Evolutionary conservation across 371 early-diverging fungal genomes (phyloP).

Genomic region (Choanephora cucurbitarum): DNA sequence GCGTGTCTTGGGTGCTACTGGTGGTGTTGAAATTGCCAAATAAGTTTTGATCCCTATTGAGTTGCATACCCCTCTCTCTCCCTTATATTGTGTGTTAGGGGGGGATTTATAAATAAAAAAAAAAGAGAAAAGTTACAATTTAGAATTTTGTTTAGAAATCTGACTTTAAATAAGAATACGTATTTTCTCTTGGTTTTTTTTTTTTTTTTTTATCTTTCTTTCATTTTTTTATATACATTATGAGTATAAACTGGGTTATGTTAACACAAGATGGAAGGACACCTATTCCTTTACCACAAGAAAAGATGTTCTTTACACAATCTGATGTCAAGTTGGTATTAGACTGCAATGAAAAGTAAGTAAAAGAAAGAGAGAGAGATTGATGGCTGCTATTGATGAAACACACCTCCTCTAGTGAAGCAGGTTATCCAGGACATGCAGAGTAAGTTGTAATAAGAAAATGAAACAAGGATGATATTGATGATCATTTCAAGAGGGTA

Average conservation of each 20-base stretch:
- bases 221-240: slow-evolving; percentile 15
- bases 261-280: slow-evolving; percentile 35
- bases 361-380: too few relatives aligned
- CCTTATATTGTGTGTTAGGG: too few relatives aligned
- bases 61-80: too few relatives aligned
- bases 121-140: too few relatives aligned
- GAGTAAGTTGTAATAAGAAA: slow-evolving; percentile 16
- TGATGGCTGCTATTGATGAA: too few relatives aligned
- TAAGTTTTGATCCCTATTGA: too few relatives aligned
- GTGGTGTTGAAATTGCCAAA: slow-evolving; percentile 63
- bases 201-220: slow-evolving; percentile 8
- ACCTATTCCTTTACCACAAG: slow-evolving; percentile 52
- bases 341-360: slow-evolving; percentile 42
- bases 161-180: too few relatives aligned
- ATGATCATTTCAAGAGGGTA: slow-evolving; percentile 15
- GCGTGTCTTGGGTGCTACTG: slow-evolving; percentile 71
- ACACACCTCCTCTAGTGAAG: slow-evolving; percentile 7
- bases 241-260: slow-evolving; percentile 62
- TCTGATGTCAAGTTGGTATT: slow-evolving; percentile 34
- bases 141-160: too few relatives aligned
- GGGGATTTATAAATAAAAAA: too few relatives aligned
- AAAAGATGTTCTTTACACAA: slow-evolving; percentile 48
- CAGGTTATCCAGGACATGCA: slow-evolving; percentile 47
- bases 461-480: background rate
- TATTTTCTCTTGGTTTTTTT: background rate